Evolutionary conservation across 495 filamentous ascomycete genomes (phyloP).

Genomic region (Amniculicola lignicola): DNA sequence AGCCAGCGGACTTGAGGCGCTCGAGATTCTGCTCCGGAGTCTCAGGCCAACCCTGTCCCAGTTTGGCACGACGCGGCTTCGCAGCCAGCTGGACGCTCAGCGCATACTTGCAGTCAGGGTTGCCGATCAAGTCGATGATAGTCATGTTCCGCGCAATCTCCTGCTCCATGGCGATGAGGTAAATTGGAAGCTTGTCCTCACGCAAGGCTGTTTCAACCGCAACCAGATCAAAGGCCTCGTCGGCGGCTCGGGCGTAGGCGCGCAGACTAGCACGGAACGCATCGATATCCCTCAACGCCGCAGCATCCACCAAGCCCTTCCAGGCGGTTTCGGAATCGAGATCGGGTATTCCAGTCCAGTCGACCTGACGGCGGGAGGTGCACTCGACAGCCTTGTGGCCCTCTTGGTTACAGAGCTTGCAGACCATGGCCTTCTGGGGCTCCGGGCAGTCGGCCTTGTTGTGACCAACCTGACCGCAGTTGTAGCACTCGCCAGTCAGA

Average conservation of each 20-base stretch:
- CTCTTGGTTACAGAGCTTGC: conserved; percentile 71
- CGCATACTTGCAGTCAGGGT: conserved; percentile 68
- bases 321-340: conserved; percentile 66
- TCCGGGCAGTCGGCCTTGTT: conserved; percentile 67
- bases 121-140: conserved; percentile 81
- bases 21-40: conserved; percentile 65
- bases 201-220: conserved; percentile 77
- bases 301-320: conserved; percentile 61
- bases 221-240: conserved; percentile 60
- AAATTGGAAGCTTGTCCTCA: conserved; percentile 56
- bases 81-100: conserved; percentile 64
- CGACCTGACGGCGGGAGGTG: conserved; percentile 64
- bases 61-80: conserved; percentile 62
- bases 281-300: conserved; percentile 62
- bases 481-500: conserved; percentile 63
- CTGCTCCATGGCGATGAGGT: conserved; percentile 71
- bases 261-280: conserved; percentile 68
- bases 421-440: conserved; percentile 63
- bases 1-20: conserved; percentile 70
- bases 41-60: conserved; percentile 62
- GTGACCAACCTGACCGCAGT: conserved; percentile 71
- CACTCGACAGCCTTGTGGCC: conserved; percentile 68
- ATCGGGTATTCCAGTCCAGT: conserved; percentile 58
- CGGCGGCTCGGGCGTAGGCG: conserved; percentile 70
- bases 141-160: conserved; percentile 59